phyloP scores from a whole-genome alignment of 2,329 filamentous ascomycete species.

The Fusarium hainanense region DNA sequence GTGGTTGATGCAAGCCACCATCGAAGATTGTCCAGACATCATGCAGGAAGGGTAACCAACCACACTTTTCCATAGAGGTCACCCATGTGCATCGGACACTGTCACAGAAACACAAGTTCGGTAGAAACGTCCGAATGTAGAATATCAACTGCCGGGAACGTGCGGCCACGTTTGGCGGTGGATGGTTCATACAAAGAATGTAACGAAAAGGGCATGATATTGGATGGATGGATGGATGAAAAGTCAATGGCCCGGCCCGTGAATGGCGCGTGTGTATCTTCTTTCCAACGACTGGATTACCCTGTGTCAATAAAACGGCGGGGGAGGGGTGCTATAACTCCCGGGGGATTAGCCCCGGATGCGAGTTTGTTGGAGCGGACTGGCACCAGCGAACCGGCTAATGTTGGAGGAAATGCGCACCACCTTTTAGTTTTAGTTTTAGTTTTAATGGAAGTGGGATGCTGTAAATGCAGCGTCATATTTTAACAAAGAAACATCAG shows the following conservation, averaged over 20 bases:
- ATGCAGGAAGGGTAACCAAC: constrained; percentile 18
- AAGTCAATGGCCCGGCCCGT: constrained; percentile 32
- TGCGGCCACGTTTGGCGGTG: constrained; percentile 41
- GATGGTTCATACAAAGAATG: constrained; percentile 29
- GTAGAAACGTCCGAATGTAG: constrained; percentile 1
- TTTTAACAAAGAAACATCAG: background rate
- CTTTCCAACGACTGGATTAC: constrained; percentile 1
- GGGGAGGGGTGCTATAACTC: constrained; percentile 28
- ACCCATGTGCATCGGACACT: constrained; percentile 7
- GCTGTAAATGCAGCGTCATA: constrained; percentile 21
- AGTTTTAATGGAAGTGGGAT: background rate
- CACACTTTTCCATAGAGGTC: background rate
- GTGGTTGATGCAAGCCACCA: constrained; percentile 36
- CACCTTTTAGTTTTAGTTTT: background rate
- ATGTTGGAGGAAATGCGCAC: constrained; percentile 14
- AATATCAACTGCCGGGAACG: constrained; percentile 21
- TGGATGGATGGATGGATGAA: constrained; percentile 10
- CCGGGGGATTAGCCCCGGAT: constrained; percentile 34
- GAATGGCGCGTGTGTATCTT: constrained; percentile 17
- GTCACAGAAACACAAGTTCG: constrained; percentile 3
- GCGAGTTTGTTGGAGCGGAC: constrained; percentile 15
- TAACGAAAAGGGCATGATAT: constrained; percentile 14
- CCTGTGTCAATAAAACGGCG: constrained; percentile 20
- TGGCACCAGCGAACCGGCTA: constrained; percentile 11
- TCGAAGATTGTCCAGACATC: constrained; percentile 25